Conservation (phyloP, 2,329 filamentous ascomycete genomes). For the Trichoderma gracile region DNA sequence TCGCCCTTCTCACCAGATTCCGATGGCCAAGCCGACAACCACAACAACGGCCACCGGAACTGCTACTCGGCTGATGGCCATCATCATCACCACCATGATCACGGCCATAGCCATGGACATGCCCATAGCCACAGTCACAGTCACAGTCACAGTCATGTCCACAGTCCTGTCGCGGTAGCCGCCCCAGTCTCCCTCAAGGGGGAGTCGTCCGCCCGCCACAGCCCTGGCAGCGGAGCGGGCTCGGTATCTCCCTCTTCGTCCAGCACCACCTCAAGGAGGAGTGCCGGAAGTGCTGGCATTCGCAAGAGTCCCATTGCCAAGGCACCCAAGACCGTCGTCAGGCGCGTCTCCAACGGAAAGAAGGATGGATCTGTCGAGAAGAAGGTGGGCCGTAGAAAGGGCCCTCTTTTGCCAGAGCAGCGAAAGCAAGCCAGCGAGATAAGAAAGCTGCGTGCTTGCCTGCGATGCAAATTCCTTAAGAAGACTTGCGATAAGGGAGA, state of each 20-base stretch:
- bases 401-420: conserved; percentile 88
- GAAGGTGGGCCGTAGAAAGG: conserved; percentile 86
- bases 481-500: conserved; percentile 99
- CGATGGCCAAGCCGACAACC: conserved; percentile 67
- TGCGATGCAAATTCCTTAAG: conserved; percentile 98
- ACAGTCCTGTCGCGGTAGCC: conserved; percentile 65
- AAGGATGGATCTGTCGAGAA: conserved; percentile 80
- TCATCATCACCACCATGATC: conserved; percentile 47
- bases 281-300: conserved; percentile 68
- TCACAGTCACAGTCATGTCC: conserved; percentile 40
- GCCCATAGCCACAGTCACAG: conserved; percentile 51
- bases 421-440: conserved; percentile 96
- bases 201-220: conserved; percentile 51
- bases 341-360: conserved; percentile 74
- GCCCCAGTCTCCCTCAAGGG: conserved; percentile 71
- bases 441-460: conserved; percentile 86
- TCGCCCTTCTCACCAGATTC: conserved; percentile 83
- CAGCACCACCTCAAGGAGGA: conserved; percentile 61
- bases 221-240: conserved; percentile 62
- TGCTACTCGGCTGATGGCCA: conserved; percentile 61
- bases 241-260: conserved; percentile 59
- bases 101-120: conserved; percentile 58
- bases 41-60: conserved; percentile 58
- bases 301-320: conserved; percentile 80
- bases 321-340: conserved; percentile 77